A percentile compares a stretch with the other conserved stretches of the same genome.
Evolutionary conservation across 768 basidiomycete genomes (phyloP).

Genomic region (Atractiella rhizophila): DNA sequence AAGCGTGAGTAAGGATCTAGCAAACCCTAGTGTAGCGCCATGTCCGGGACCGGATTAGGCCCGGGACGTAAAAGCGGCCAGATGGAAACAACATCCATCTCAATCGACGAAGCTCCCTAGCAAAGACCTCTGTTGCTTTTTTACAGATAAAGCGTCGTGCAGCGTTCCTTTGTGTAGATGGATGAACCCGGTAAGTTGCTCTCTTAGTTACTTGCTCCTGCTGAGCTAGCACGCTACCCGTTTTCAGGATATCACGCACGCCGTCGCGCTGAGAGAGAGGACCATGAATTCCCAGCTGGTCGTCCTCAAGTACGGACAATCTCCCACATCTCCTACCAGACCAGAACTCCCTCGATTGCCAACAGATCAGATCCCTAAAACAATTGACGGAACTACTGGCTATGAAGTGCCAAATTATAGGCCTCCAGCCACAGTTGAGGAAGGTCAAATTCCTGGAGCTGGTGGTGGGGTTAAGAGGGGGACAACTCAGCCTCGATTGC

Average conservation of each 20-base stretch:
- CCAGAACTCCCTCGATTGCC: not conserved
- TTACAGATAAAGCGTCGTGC: too few species aligned
- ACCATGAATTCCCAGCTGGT: not conserved
- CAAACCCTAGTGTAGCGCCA: too few species aligned
- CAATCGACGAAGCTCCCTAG: too few species aligned
- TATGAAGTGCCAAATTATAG: conserved; percentile 7
- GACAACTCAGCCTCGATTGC: not conserved
- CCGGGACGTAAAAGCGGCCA: too few species aligned
- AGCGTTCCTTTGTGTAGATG: too few species aligned
- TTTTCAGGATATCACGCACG: conserved; percentile 13
- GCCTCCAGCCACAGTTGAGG: conserved; percentile 4
- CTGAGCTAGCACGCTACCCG: too few species aligned
- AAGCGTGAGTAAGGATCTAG: too few species aligned
- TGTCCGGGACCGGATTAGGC: too few species aligned
- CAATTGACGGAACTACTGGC: conserved; percentile 3
- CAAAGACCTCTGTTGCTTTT: too few species aligned
- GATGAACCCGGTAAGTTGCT: too few species aligned
- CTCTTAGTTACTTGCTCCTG: too few species aligned
- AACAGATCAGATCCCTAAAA: conserved; percentile 6
- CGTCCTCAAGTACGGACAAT: not conserved
- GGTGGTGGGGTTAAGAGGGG: not conserved
- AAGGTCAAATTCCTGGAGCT: conserved; percentile 2
- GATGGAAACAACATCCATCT: too few species aligned
- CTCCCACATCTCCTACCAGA: not conserved
- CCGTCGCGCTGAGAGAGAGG: conserved; percentile 3